Evolutionary conservation across 345 rosid species (phyloP).

Genomic region (Gossypium thurberi): DNA sequence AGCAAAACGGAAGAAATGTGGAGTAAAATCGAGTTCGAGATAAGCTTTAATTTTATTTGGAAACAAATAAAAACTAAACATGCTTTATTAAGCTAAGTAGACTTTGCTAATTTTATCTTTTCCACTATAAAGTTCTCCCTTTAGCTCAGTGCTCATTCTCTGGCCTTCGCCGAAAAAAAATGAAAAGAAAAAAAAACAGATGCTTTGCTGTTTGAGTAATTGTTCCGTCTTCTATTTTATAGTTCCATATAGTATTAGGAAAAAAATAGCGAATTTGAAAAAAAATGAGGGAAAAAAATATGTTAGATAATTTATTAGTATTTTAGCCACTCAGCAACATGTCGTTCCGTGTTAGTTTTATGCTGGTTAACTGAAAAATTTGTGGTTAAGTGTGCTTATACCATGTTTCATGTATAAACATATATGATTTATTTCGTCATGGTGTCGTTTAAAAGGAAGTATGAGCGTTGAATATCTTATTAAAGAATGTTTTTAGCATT

Average conservation of each 20-base stretch:
- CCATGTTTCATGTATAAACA: not conserved
- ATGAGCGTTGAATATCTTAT: not conserved
- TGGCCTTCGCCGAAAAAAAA: not conserved
- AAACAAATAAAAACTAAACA: slow-evolving; percentile 18
- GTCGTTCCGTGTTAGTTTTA: not conserved
- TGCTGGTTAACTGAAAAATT: not conserved
- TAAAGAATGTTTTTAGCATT: not conserved
- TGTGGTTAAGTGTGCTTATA: not conserved
- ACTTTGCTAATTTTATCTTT: not conserved
- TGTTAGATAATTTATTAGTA: not conserved
- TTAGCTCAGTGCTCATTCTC: not conserved
- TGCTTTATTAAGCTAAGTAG: slow-evolving; percentile 4
- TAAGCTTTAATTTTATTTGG: slow-evolving; percentile 13
- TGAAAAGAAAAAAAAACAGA: not conserved
- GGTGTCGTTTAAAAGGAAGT: not conserved
- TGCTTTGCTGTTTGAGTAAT: not conserved
- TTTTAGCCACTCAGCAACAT: not conserved
- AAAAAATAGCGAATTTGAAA: not conserved
- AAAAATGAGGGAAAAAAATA: not conserved
- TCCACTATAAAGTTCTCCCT: not conserved
- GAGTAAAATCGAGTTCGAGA: slow-evolving; percentile 8
- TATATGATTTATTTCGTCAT: not conserved
- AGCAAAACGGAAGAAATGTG: not conserved
- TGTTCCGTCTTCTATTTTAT: not conserved
- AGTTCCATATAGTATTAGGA: not conserved